Conservation (phyloP, 2,329 filamentous ascomycete species). For the Cladophialophora exuberans region DNA sequence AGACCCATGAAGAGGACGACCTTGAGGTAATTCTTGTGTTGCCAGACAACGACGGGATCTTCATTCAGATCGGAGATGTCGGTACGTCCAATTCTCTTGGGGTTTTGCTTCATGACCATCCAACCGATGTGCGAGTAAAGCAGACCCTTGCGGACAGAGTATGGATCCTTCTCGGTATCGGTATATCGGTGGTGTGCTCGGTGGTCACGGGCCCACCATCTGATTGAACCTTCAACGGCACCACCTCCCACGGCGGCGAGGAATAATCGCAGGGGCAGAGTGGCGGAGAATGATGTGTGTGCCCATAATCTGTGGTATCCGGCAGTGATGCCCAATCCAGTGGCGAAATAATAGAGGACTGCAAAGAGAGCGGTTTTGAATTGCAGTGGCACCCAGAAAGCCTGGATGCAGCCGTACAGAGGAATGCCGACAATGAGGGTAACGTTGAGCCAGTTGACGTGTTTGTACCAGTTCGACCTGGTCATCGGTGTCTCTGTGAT, state of each 20-base stretch:
- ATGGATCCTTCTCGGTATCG: conserved; percentile 89
- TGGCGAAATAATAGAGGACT: conserved; percentile 80
- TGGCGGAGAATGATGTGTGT: conserved; percentile 80
- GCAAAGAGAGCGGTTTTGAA: conserved; percentile 74
- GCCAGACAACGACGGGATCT: conserved; percentile 81
- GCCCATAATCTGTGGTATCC: conserved; percentile 85
- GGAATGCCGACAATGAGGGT: conserved; percentile 79
- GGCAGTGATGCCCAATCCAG: conserved; percentile 77
- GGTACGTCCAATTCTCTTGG: conserved; percentile 82
- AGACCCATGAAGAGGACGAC: conserved; percentile 77
- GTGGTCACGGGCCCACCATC: conserved; percentile 88
- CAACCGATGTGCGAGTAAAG: conserved; percentile 83
- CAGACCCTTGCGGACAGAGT: conserved; percentile 86
- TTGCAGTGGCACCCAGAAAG: conserved; percentile 77
- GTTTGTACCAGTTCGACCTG: conserved; percentile 82
- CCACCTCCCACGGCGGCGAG: conserved; percentile 80
- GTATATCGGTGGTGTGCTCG: conserved; percentile 89
- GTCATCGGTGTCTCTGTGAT: conserved; percentile 84
- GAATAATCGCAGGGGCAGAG: conserved; percentile 75
- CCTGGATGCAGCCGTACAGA: conserved; percentile 69
- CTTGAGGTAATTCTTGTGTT: conserved; percentile 85
- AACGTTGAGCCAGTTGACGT: conserved; percentile 92
- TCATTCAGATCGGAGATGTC: conserved; percentile 89
- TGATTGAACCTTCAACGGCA: conserved; percentile 81
- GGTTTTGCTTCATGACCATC: conserved; percentile 95